These are phyloP conservation scores for Penicillium macrosclerotiorum DNA, from an alignment of 495 filamentous ascomycete genomes.

Conservation along the genomic window DNA sequence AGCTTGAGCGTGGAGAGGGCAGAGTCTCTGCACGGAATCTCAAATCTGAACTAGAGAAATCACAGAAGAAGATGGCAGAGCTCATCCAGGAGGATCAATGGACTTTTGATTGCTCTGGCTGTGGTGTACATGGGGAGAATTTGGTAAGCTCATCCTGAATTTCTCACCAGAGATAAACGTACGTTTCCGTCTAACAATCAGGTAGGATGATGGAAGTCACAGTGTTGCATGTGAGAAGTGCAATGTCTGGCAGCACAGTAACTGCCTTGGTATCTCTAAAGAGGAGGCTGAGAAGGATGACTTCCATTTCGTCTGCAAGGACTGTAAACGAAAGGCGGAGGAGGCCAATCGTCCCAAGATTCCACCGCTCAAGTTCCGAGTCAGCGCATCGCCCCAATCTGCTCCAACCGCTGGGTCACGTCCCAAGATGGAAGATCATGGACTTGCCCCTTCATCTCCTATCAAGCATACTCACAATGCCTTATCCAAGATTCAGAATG, in stretches of 20 bases:
- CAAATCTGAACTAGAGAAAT: constrained; percentile 73
- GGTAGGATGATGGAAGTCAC: constrained; percentile 82
- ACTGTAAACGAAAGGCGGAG: constrained; percentile 68
- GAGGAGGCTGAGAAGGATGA: constrained; percentile 78
- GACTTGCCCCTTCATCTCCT: constrained; percentile 24
- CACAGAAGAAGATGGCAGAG: constrained; percentile 67
- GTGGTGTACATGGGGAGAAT: constrained; percentile 83
- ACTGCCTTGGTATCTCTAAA: constrained; percentile 77
- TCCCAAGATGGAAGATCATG: constrained; percentile 25
- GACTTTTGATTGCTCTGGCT: constrained; percentile 89
- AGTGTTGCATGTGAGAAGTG: constrained; percentile 94
- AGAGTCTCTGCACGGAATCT: constrained; percentile 76
- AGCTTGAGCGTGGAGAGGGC: constrained; percentile 57
- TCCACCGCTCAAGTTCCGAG: constrained; percentile 63
- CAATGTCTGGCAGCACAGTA: constrained; percentile 95
- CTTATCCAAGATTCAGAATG: constrained; percentile 19
- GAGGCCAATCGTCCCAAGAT: constrained; percentile 66
- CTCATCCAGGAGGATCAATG: constrained; percentile 80
- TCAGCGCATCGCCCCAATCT: constrained; percentile 51
- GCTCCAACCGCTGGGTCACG: constrained; percentile 21
- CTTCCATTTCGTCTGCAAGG: constrained; percentile 83
- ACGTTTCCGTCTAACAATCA: constrained; percentile 8
- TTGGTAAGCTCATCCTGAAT: constrained; percentile 50
- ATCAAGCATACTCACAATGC: constrained; percentile 30
- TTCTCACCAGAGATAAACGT: too few relatives aligned